Evolutionary conservation across 2,329 filamentous ascomycete species (phyloP), one percentile per base, ranked within the genome.

Genomic region (Seiridium unicorne): DNA sequence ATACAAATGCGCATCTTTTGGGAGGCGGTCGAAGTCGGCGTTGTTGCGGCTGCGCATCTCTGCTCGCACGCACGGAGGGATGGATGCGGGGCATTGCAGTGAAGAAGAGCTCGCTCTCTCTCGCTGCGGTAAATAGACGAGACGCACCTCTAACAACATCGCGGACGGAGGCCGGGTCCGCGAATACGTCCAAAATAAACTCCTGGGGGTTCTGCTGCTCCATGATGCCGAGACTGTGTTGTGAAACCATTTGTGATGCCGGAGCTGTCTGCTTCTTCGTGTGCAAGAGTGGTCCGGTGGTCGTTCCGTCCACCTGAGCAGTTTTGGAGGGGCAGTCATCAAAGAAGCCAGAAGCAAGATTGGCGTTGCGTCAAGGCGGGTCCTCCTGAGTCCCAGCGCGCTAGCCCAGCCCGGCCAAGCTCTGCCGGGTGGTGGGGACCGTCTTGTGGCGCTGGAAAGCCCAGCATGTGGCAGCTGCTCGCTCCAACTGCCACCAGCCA

Each of bases 131-230:
- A 61, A 53, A 53, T 58, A 62, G n/a, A 48, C 32, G n/a, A 26
- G 10, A 64, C 79, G 67, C 74, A 93, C 93, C 94, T 87, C 94
- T 93, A 64, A 98, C 89, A 59, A 98, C 90, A 73, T 98, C 94
- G 74, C 91, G 92, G 66, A 97, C 92, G 59, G 90, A 95, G 48
- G 87, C 86, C 56, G 92, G 91, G 77, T 98, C 95, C 61, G 93
- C 91, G 74, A 97, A 96, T 72, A 96, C 89, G 74, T 97, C 93
- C 73, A 99, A 86, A 67, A 91, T 92, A 79, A 96, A 97, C 77
- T 97, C 93, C 69, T 92, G 92, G 61, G 91, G 87, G 58, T 75
- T 77, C 61, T 79, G 79, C 62, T 79, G 77, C 60, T 84, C 81
- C 80, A 83, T 84, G 51, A 61, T 65, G 38, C 47, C 44, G 40